These are phyloP conservation scores for Angophora floribunda DNA, from an alignment of 345 rosid species.

Conservation along the genomic window DNA sequence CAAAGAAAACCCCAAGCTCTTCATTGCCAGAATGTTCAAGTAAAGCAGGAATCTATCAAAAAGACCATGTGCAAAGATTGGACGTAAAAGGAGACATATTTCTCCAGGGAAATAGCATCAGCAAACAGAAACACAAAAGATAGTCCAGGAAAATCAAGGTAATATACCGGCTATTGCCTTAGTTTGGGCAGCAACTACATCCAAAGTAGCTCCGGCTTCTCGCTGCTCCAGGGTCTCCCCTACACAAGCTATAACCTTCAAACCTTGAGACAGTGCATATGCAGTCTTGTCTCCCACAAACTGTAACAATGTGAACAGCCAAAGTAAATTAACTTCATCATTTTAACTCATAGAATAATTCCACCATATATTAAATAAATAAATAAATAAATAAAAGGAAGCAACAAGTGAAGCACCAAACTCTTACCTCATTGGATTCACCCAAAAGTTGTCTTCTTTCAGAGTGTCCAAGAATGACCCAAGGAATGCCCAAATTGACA, in stretches of 20 bases:
- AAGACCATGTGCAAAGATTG: background rate
- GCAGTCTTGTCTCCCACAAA: constrained; percentile 88
- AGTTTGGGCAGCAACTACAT: constrained; percentile 86
- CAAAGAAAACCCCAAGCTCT: background rate
- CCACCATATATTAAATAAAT: background rate
- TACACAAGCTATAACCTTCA: constrained; percentile 90
- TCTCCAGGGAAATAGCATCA: background rate
- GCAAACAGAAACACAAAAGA: background rate
- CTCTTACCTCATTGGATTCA: constrained; percentile 62
- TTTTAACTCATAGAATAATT: background rate
- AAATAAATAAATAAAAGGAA: background rate
- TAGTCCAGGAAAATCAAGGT: background rate
- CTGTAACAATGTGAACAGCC: constrained; percentile 26
- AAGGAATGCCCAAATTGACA: constrained; percentile 60
- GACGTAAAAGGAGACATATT: background rate
- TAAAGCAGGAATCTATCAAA: background rate
- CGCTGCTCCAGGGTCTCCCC: constrained; percentile 94
- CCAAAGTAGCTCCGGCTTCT: constrained; percentile 76
- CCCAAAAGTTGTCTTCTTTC: constrained; percentile 65
- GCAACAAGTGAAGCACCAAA: background rate
- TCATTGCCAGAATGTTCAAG: background rate
- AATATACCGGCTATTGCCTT: constrained; percentile 80
- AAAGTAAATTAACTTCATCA: background rate
- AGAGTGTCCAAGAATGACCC: constrained; percentile 97
- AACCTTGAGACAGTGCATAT: constrained; percentile 84